These are phyloP conservation scores for Quercus phellos DNA, from an alignment of 331 rosid species.

Conservation along the genomic window DNA sequence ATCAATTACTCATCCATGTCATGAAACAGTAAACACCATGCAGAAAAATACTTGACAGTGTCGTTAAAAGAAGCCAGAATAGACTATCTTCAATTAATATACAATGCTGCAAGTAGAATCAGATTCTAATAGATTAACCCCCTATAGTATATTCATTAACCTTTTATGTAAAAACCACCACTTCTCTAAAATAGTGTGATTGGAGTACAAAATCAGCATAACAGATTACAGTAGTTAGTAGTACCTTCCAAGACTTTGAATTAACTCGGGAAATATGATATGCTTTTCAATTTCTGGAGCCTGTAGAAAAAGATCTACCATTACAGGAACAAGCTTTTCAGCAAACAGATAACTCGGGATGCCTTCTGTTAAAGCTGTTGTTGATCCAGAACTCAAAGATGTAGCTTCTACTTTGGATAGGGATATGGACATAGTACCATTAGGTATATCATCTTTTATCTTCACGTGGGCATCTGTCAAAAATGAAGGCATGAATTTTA, in stretches of 20 bases:
- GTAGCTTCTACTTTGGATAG: slow-evolving; percentile 35
- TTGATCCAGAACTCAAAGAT: slow-evolving; percentile 51
- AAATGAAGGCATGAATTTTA: slow-evolving; percentile 17
- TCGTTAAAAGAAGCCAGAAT: slow-evolving; percentile 7
- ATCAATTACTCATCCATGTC: slow-evolving; percentile 1
- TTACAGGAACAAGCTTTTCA: slow-evolving; percentile 81
- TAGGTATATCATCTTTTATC: slow-evolving; percentile 35
- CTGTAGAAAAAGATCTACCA: slow-evolving; percentile 78
- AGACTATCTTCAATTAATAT: not conserved
- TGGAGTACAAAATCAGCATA: not conserved
- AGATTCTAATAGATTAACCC: not conserved
- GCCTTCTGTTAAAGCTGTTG: slow-evolving; percentile 36
- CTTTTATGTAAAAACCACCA: not conserved
- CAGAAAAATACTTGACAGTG: slow-evolving; percentile 1
- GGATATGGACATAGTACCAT: slow-evolving; percentile 48
- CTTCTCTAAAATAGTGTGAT: not conserved
- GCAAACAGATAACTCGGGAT: slow-evolving; percentile 68
- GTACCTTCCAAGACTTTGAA: slow-evolving; percentile 96
- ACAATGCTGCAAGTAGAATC: not conserved
- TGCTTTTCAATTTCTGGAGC: slow-evolving; percentile 73
- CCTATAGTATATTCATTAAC: not conserved
- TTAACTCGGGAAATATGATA: slow-evolving; percentile 79
- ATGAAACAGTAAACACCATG: too few relatives aligned
- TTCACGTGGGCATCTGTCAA: slow-evolving; percentile 47
- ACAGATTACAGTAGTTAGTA: slow-evolving; percentile 32